phyloP scores from a whole-genome alignment of 805 yeast species.

The Grigorovia humatica region DNA sequence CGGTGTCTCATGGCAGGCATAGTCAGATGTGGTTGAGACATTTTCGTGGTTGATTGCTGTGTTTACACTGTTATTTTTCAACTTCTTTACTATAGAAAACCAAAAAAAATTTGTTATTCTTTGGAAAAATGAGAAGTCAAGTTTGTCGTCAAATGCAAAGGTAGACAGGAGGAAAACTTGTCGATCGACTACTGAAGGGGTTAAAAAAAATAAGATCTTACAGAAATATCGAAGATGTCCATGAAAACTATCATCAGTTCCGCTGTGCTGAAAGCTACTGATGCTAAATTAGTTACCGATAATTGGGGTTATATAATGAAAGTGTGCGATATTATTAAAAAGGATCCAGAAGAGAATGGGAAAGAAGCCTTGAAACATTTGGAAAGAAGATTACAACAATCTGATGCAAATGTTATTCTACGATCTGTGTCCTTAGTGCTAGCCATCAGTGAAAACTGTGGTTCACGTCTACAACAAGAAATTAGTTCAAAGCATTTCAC shows the following conservation, averaged over 20 bases:
- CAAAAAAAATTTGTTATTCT: neutral
- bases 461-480: constrained; percentile 53
- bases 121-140: neutral
- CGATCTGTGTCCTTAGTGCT: constrained; percentile 45
- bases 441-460: constrained; percentile 69
- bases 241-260: constrained; percentile 8
- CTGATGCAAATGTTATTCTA: constrained; percentile 57
- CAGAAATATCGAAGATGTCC: neutral
- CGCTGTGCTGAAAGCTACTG: constrained; percentile 44
- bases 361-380: constrained; percentile 34
- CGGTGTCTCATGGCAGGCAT: constrained; percentile 12
- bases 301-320: constrained; percentile 58
- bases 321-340: constrained; percentile 56
- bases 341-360: constrained; percentile 49
- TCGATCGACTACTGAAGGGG: neutral
- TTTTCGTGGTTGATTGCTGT: neutral
- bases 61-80: neutral
- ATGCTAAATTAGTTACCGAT: constrained; percentile 49
- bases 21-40: neutral
- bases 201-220: too few relatives aligned
- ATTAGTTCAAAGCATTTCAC: constrained; percentile 51
- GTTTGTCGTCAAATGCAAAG: neutral
- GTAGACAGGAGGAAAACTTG: neutral
- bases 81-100: neutral
- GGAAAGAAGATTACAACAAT: constrained; percentile 36